Conservation (phyloP, 441 rosid genomes). For the Cnidoscolus chayamansa region DNA sequence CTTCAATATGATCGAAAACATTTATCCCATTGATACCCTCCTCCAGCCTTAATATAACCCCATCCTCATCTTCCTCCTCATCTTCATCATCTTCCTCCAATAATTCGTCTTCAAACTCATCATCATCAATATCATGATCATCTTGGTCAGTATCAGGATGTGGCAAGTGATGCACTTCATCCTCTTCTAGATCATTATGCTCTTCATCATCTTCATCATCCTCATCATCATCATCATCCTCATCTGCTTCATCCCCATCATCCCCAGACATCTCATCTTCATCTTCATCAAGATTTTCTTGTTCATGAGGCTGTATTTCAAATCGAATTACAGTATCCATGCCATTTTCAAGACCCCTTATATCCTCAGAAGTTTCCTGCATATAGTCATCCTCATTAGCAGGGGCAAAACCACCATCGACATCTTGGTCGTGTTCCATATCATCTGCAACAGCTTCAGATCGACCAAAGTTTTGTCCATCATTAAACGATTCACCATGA, state of each 20-base stretch:
- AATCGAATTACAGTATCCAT: constrained; percentile 64
- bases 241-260: constrained; percentile 76
- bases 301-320: constrained; percentile 77
- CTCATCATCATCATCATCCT: constrained; percentile 46
- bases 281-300: constrained; percentile 82
- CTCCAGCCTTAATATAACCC: constrained; percentile 85
- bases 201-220: constrained; percentile 85
- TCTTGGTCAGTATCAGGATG: constrained; percentile 96
- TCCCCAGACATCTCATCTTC: constrained; percentile 94
- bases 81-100: constrained; percentile 96
- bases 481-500: constrained; percentile 49
- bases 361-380: constrained; percentile 86
- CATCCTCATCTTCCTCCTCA: constrained; percentile 90
- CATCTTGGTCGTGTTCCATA: constrained; percentile 98
- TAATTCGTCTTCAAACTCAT: constrained; percentile 92
- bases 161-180: constrained; percentile 85
- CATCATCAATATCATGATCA: constrained; percentile 97
- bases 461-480: constrained; percentile 53
- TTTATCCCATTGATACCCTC: constrained; percentile 95
- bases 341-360: constrained; percentile 73
- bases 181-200: constrained; percentile 77
- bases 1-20: constrained; percentile 93
- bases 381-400: constrained; percentile 78
- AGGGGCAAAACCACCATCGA: constrained; percentile 72
- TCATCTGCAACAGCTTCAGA: constrained; percentile 91